Conservation (phyloP, 176 grass and related monocot species). For the Metroxylon sagu region DNA sequence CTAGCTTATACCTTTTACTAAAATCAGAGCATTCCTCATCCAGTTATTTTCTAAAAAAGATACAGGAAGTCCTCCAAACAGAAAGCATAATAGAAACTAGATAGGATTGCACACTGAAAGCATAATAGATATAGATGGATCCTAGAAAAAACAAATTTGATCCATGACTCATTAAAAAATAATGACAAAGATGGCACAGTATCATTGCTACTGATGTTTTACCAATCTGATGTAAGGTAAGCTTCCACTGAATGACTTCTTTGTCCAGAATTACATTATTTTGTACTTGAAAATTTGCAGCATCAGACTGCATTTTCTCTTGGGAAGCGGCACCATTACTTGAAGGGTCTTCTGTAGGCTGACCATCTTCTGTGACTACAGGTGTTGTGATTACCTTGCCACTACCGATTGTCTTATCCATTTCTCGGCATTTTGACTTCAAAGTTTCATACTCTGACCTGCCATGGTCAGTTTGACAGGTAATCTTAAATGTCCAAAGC, state of each 20-base stretch:
- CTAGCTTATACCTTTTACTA: too few relatives aligned
- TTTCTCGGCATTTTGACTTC: conserved; percentile 86
- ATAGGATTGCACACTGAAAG: too few relatives aligned
- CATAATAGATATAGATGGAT: too few relatives aligned
- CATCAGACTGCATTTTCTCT: conserved; percentile 22
- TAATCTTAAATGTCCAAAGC: conserved; percentile 13
- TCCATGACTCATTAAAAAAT: neutral
- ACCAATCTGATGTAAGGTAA: conserved; percentile 97
- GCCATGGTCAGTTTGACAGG: conserved; percentile 28
- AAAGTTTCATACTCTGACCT: conserved; percentile 86
- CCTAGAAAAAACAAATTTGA: too few relatives aligned
- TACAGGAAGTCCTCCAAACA: too few relatives aligned
- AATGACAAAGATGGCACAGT: neutral
- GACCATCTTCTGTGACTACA: conserved; percentile 78
- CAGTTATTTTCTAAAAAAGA: too few relatives aligned
- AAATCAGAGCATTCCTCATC: too few relatives aligned
- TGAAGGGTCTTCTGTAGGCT: conserved; percentile 38
- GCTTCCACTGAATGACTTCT: conserved; percentile 81
- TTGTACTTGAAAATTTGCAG: neutral
- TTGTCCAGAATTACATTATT: conserved; percentile 30
- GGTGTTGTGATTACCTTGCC: conserved; percentile 72
- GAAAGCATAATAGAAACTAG: too few relatives aligned
- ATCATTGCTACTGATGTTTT: conserved; percentile 11
- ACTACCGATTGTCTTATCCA: conserved; percentile 73
- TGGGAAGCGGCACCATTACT: conserved; percentile 6